Conservation (phyloP, 805 yeast genomes). For the Komagataella mondaviorum region DNA sequence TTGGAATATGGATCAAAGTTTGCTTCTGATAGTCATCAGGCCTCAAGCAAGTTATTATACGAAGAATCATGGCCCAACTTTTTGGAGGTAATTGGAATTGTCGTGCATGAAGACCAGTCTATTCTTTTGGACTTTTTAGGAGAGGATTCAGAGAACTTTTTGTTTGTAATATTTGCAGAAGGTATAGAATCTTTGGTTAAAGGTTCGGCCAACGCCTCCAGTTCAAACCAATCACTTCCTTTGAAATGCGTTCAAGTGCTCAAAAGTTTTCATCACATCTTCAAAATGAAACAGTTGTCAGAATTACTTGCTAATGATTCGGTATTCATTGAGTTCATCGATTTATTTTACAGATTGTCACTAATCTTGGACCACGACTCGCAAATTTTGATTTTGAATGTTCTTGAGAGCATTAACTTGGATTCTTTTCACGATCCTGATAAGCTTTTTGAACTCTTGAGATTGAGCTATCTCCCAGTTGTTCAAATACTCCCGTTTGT, state of each 20-base stretch:
- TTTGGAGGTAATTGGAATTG: constrained; percentile 59
- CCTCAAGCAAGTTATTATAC: constrained; percentile 31
- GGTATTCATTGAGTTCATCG: constrained; percentile 64
- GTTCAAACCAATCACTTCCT: constrained; percentile 1
- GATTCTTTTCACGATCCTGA: constrained; percentile 52
- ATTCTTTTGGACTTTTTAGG: constrained; percentile 33
- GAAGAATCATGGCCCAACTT: constrained; percentile 63
- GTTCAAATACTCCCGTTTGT: constrained; percentile 47
- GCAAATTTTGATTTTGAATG: constrained; percentile 33
- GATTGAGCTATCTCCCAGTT: constrained; percentile 55
- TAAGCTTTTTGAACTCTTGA: constrained; percentile 67
- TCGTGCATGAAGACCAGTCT: constrained; percentile 36
- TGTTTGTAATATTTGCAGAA: constrained; percentile 71
- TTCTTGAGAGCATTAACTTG: constrained; percentile 21
- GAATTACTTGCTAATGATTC: constrained; percentile 39
- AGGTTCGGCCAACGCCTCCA: constrained; percentile 12
- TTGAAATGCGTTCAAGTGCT: constrained; percentile 10
- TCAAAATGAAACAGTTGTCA: constrained; percentile 36
- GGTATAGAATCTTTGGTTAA: constrained; percentile 65
- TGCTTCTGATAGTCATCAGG: constrained; percentile 22
- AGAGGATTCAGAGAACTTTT: constrained; percentile 49
- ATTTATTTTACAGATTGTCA: constrained; percentile 59
- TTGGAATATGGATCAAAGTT: constrained; percentile 34
- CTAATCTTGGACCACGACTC: constrained; percentile 39
- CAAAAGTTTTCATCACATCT: not conserved